phyloP scores from a whole-genome alignment of 441 rosid genomes.

The Mallotus repandus region DNA sequence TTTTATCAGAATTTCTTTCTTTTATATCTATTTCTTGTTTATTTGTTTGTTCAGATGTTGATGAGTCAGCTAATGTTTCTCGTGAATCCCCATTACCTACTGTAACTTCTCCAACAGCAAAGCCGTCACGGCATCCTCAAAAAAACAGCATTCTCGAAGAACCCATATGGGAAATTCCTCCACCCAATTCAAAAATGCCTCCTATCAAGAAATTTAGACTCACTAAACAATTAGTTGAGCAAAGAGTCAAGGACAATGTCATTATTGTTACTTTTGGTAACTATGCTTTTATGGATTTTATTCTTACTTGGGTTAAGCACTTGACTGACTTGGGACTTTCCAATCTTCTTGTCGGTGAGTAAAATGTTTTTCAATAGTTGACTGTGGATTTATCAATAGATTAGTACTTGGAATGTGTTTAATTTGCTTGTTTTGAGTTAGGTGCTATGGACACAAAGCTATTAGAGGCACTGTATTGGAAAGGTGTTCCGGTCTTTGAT shows the following conservation, averaged over 20 bases:
- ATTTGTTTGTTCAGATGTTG: conserved; percentile 39
- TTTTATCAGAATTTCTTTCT: neutral
- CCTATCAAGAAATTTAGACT: conserved; percentile 65
- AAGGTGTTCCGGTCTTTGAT: conserved; percentile 95
- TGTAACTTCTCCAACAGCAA: conserved; percentile 23
- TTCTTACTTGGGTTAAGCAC: conserved; percentile 95
- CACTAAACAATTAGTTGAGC: conserved; percentile 67
- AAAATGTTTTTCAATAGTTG: too few relatives aligned
- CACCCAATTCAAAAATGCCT: conserved; percentile 70
- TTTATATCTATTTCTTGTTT: neutral
- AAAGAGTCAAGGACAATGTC: conserved; percentile 75
- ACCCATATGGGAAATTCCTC: conserved; percentile 83
- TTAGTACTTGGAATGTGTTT: too few relatives aligned
- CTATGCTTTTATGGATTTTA: conserved; percentile 98
- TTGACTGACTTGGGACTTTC: conserved; percentile 82
- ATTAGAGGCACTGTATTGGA: conserved; percentile 92
- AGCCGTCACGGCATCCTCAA: conserved; percentile 15
- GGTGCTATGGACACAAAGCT: conserved; percentile 98
- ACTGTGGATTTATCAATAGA: too few relatives aligned
- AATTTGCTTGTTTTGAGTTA: conserved; percentile 16
- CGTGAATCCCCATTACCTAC: conserved; percentile 28
- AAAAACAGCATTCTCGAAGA: conserved; percentile 11
- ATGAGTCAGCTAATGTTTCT: conserved; percentile 34
- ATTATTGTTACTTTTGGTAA: conserved; percentile 94
- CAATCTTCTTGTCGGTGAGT: conserved; percentile 82